phyloP scores from a whole-genome alignment of 2,329 filamentous ascomycete genomes.

The Pestalotiopsis fici region DNA sequence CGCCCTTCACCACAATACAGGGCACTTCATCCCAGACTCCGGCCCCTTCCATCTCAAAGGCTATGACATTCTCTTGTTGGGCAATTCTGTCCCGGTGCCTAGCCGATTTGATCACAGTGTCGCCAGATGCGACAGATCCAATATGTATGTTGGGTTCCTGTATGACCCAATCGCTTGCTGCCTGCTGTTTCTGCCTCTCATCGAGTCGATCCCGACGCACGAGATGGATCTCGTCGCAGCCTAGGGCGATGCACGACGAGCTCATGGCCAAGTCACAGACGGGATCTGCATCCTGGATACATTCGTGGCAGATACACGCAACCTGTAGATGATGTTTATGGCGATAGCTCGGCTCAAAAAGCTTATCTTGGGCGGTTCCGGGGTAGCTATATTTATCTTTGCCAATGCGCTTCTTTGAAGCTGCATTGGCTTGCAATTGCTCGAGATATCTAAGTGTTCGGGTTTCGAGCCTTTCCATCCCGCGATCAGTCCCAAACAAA shows the following conservation, averaged over 20 bases:
- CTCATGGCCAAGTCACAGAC: background rate
- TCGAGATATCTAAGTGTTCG: background rate
- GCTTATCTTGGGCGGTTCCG: background rate
- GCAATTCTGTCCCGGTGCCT: background rate
- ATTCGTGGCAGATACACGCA: background rate
- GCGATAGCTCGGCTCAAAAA: background rate
- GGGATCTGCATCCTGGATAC: background rate
- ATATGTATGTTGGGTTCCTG: background rate
- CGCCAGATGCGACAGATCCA: background rate
- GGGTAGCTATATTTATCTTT: background rate
- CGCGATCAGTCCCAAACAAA: slow-evolving; percentile 10
- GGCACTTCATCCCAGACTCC: background rate
- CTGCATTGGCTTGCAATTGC: background rate
- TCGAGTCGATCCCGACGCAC: background rate
- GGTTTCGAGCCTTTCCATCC: slow-evolving; percentile 6
- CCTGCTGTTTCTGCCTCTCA: background rate
- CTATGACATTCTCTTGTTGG: background rate
- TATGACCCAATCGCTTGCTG: background rate
- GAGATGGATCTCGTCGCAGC: background rate
- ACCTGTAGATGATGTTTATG: background rate
- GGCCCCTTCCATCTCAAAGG: slow-evolving; percentile 5
- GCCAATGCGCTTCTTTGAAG: background rate
- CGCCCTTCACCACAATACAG: background rate
- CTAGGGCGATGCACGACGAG: background rate
- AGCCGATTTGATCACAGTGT: background rate